Conservation (phyloP, 305 asterid species). For the Solanum hybrid region DNA sequence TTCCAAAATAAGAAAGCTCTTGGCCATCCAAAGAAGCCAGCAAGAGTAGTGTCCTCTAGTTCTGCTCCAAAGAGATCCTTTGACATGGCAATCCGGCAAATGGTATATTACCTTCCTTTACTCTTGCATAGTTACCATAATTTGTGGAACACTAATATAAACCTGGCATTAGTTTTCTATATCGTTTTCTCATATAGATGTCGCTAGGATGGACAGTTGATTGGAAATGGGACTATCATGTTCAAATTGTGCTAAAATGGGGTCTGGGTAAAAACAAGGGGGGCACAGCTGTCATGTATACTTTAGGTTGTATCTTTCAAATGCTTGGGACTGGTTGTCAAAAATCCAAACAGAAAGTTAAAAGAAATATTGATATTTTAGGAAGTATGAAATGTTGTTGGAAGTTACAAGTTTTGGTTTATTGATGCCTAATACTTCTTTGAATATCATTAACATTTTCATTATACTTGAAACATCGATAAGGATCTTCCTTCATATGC, state of each 20-base stretch:
- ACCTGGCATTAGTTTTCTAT: neutral
- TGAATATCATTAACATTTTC: neutral
- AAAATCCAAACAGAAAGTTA: neutral
- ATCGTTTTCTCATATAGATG: neutral
- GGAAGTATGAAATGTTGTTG: neutral
- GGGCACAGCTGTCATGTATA: neutral
- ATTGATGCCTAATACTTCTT: neutral
- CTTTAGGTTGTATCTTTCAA: neutral
- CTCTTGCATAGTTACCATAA: neutral
- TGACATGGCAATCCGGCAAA: constrained; percentile 76
- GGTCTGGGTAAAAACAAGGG: neutral
- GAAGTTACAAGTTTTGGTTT: neutral
- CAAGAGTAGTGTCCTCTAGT: constrained; percentile 43
- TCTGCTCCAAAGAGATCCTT: constrained; percentile 94
- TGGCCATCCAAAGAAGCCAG: constrained; percentile 56
- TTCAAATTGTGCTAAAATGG: neutral
- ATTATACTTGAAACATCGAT: neutral
- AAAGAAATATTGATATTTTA: neutral
- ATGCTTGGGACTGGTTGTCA: neutral
- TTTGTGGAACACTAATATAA: neutral
- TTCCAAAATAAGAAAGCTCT: constrained; percentile 35
- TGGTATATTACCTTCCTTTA: constrained; percentile 41
- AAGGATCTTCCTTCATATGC: neutral
- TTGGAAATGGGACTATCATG: neutral
- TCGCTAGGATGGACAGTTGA: neutral